A percentile compares a stretch with the other conserved stretches of the same genome.
phyloP scores from a whole-genome alignment of 2,329 filamentous ascomycete species.

The Fusarium pininemorale region DNA sequence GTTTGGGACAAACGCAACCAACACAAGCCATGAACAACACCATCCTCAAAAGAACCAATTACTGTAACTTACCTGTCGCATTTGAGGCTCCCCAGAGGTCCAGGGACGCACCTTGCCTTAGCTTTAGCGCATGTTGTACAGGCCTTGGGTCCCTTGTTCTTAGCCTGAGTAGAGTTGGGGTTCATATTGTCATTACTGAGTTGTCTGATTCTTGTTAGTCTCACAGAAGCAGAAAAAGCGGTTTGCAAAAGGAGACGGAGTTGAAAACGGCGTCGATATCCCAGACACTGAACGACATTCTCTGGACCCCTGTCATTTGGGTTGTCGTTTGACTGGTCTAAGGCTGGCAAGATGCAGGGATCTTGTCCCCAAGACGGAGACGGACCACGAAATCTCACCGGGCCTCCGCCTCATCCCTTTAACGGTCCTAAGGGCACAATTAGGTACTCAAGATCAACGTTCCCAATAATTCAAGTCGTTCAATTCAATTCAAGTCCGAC shows the following conservation, averaged over 20 bases:
- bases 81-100: slow-evolving; percentile 51
- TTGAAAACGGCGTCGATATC: slow-evolving; percentile 25
- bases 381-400: slow-evolving; percentile 44
- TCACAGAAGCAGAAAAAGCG: slow-evolving; percentile 9
- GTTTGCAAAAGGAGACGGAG: slow-evolving; percentile 37
- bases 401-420: slow-evolving; percentile 41
- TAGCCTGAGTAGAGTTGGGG: slow-evolving; percentile 30
- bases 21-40: neutral
- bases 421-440: too few relatives aligned
- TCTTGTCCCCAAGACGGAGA: slow-evolving; percentile 33
- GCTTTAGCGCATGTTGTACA: slow-evolving; percentile 62
- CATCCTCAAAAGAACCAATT: slow-evolving; percentile 10
- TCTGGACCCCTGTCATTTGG: slow-evolving; percentile 23
- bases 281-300: slow-evolving; percentile 17
- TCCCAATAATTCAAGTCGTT: too few relatives aligned
- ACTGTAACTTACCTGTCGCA: slow-evolving; percentile 56
- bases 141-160: slow-evolving; percentile 57
- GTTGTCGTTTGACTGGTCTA: slow-evolving; percentile 30
- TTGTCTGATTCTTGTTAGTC: slow-evolving; percentile 12
- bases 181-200: slow-evolving; percentile 36
- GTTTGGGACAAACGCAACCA: neutral
- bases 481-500: too few relatives aligned
- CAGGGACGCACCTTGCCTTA: slow-evolving; percentile 60
- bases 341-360: slow-evolving; percentile 23
- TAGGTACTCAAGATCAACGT: too few relatives aligned